These are phyloP conservation scores for Nothophoma quercina DNA, from an alignment of 2,329 filamentous ascomycete species.

Conservation along the genomic window DNA sequence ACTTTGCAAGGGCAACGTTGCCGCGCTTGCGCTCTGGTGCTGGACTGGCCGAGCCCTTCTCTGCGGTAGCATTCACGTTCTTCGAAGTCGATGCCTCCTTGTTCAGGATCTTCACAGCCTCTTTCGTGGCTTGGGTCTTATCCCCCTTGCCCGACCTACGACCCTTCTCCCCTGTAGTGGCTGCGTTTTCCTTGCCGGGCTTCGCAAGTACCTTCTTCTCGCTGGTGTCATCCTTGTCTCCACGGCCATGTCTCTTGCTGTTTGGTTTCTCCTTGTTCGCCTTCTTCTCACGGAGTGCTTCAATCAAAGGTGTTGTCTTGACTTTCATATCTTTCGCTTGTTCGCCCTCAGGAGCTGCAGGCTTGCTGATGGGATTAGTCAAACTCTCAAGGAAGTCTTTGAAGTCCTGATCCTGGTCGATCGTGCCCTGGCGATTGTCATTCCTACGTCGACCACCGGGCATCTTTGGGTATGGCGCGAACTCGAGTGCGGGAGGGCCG, in stretches of 20 bases:
- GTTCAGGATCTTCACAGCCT: constrained; percentile 66
- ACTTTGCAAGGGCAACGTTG: constrained; percentile 61
- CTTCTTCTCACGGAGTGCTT: constrained; percentile 91
- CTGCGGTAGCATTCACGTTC: constrained; percentile 34
- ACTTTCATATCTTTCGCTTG: constrained; percentile 67
- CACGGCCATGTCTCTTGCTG: constrained; percentile 62
- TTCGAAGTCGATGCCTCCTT: constrained; percentile 53
- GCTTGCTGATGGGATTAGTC: constrained; percentile 73
- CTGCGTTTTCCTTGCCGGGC: constrained; percentile 41
- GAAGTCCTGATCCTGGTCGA: constrained; percentile 95
- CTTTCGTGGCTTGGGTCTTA: constrained; percentile 70
- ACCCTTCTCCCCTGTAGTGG: constrained; percentile 47
- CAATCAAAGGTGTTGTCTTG: constrained; percentile 86
- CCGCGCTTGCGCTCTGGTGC: constrained; percentile 61
- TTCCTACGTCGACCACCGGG: constrained; percentile 76
- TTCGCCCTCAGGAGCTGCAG: constrained; percentile 61
- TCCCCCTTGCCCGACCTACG: constrained; percentile 55
- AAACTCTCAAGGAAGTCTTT: constrained; percentile 90
- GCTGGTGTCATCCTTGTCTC: constrained; percentile 66
- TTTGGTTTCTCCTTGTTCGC: constrained; percentile 70
- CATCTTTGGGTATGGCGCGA: constrained; percentile 82
- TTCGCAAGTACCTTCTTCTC: constrained; percentile 49
- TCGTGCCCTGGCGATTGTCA: constrained; percentile 89
- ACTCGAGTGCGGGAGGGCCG: constrained; percentile 81
- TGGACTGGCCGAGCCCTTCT: constrained; percentile 50